phyloP scores from a whole-genome alignment of 495 filamentous ascomycete species.

The Aspergillus indologenus region DNA sequence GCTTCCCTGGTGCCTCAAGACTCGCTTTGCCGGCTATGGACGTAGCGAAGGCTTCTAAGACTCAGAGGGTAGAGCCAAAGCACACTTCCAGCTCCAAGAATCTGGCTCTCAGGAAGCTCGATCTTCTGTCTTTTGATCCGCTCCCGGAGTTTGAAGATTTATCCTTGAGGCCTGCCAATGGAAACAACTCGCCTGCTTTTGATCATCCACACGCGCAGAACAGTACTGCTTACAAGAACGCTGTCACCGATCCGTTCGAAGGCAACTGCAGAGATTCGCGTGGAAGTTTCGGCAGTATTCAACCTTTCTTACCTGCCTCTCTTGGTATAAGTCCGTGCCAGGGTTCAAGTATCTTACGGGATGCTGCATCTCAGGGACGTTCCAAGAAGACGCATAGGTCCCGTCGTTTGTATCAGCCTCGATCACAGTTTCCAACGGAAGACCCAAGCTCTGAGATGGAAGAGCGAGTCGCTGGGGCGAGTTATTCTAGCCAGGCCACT shows the following conservation, averaged over 20 bases:
- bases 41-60: constrained; percentile 7
- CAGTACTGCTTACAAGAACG: constrained; percentile 6
- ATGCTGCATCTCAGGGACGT: constrained; percentile 4
- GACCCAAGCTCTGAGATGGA: constrained; percentile 4
- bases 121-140: constrained; percentile 23
- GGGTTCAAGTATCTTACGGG: neutral
- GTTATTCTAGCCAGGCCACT: constrained; percentile 7
- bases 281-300: constrained; percentile 18
- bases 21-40: constrained; percentile 3
- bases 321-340: neutral
- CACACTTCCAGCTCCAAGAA: constrained; percentile 9
- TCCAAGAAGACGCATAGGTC: constrained; percentile 19
- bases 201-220: constrained; percentile 10
- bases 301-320: constrained; percentile 19
- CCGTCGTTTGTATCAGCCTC: constrained; percentile 26
- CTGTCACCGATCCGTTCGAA: constrained; percentile 15
- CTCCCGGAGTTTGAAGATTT: constrained; percentile 16
- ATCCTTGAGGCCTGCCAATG: constrained; percentile 4
- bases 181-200: constrained; percentile 1
- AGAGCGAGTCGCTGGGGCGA: constrained; percentile 9
- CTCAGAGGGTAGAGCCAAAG: constrained; percentile 15
- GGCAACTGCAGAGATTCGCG: constrained; percentile 14
- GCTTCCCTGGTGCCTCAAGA: constrained; percentile 9
- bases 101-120: constrained; percentile 16
- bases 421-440: constrained; percentile 10